Percentiles rank a stretch among this genome's conserved stretches.
Evolutionary conservation across 306 rosid genomes (phyloP).

Genomic region (cucumber (Cucumis sativus)): Cucumber_9930_V3 NC_026657.2:23511001-23511500

Average conservation of each 20-base stretch:
- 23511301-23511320: not conserved
- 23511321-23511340: not conserved
- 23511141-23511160: slow-evolving; percentile 15
- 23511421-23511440: not conserved
- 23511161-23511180: slow-evolving; percentile 23
- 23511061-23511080: not conserved
- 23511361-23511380: slow-evolving; percentile 2
- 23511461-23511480: not conserved
- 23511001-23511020: not conserved
- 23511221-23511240: slow-evolving; percentile 25
- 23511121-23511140: slow-evolving; percentile 27
- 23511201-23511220: slow-evolving; percentile 61
- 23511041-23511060: not conserved
- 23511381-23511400: slow-evolving; percentile 1
- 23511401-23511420: not conserved
- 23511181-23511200: slow-evolving; percentile 73
- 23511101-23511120: not conserved
- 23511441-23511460: not conserved
- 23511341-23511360: not conserved
- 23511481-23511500: not conserved
- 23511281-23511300: not conserved
- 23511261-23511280: not conserved
- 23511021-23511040: not conserved
- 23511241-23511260: not conserved
- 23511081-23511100: not conserved